Percentiles rank a stretch among this genome's conserved stretches.
Evolutionary conservation across 2,329 filamentous ascomycete species (phyloP).

Genomic region (Fusarium sarcochroum): DNA sequence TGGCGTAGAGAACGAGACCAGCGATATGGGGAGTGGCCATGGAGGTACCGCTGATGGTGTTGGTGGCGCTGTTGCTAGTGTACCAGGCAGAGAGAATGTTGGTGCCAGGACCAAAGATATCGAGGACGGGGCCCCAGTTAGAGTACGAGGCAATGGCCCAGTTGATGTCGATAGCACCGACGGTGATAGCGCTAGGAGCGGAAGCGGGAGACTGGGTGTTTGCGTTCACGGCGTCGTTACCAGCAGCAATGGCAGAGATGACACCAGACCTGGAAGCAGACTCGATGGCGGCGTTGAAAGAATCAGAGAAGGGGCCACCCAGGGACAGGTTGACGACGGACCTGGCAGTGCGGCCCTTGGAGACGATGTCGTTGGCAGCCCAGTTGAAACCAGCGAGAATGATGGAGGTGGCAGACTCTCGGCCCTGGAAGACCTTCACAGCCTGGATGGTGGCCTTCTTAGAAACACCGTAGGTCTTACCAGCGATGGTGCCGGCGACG

Average conservation of each 20-base stretch:
- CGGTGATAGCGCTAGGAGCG: slow-evolving; percentile 51
- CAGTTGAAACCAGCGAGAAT: slow-evolving; percentile 56
- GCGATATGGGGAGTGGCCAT: slow-evolving; percentile 75
- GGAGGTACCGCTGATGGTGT: slow-evolving; percentile 71
- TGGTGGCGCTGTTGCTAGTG: slow-evolving; percentile 58
- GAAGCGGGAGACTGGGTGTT: slow-evolving; percentile 51
- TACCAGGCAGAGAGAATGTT: slow-evolving; percentile 64
- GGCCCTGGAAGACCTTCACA: slow-evolving; percentile 61
- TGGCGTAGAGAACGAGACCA: slow-evolving; percentile 65
- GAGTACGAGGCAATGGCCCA: slow-evolving; percentile 62
- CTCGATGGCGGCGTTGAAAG: slow-evolving; percentile 65
- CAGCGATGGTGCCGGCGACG: slow-evolving; percentile 55
- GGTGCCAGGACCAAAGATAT: slow-evolving; percentile 67
- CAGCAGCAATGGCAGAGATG: slow-evolving; percentile 68
- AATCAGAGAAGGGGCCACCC: slow-evolving; percentile 60
- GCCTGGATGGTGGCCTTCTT: slow-evolving; percentile 61
- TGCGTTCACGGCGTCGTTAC: slow-evolving; percentile 59
- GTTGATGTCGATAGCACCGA: slow-evolving; percentile 54
- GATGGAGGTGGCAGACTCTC: slow-evolving; percentile 48
- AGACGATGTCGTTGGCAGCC: slow-evolving; percentile 61
- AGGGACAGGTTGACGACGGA: slow-evolving; percentile 71
- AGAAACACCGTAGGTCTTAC: slow-evolving; percentile 57
- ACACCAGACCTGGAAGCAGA: slow-evolving; percentile 62
- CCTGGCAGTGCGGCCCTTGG: slow-evolving; percentile 55
- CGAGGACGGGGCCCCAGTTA: slow-evolving; percentile 64